Base-by-base conservation (phyloP, 345 rosid species). In the Syzygium aqueum region DNA sequence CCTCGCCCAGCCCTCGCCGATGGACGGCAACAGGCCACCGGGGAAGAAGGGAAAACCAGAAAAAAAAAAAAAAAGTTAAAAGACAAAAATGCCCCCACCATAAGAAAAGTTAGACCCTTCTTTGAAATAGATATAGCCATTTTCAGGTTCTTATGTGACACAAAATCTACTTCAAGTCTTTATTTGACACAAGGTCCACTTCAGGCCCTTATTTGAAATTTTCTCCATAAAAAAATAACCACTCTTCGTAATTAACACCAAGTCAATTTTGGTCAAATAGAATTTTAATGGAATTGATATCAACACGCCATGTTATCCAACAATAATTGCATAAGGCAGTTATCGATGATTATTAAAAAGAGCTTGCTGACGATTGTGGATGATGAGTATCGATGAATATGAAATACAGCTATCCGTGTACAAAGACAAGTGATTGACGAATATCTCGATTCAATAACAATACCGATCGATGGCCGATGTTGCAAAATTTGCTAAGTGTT, bases 241-340 rank as follows among this genome's bases (percentile, higher is more conserved):
- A 17, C 43, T 4, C 12, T 30, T 67, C 12, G 4, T 67, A 17
- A 30, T 5, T 1, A 0, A 8, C 3, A 17, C 46, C 3, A 27
- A 59, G 9, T 61, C 0, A 8, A n/a, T n/a, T n/a, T 61, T 8
- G 19, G 1, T 6, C 17, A 33, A 16, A 63, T 28, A 17, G 23
- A 67, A 12, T 30, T 8, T 30, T 67, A 0, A 1, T 30, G 25
- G 6, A 67, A 30, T 33, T 1, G 0, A 30, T 17, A 2, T 67
- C 22, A 5, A 17, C 0, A 0, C 2, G 25, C 2, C 17, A 8
- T 16, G 25, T 67, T 1, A 0, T 5, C 11, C 11, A 8, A 1
- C 8, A 33, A 67, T 11, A 0, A 67, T 67, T 16, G 9, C 46
- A 30, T 30, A 61, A 61, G 37, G 0, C n/a, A 6, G 19, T 2